phyloP scores from a whole-genome alignment of 2,329 filamentous ascomycete genomes.

The Pyricularia sp. region DNA sequence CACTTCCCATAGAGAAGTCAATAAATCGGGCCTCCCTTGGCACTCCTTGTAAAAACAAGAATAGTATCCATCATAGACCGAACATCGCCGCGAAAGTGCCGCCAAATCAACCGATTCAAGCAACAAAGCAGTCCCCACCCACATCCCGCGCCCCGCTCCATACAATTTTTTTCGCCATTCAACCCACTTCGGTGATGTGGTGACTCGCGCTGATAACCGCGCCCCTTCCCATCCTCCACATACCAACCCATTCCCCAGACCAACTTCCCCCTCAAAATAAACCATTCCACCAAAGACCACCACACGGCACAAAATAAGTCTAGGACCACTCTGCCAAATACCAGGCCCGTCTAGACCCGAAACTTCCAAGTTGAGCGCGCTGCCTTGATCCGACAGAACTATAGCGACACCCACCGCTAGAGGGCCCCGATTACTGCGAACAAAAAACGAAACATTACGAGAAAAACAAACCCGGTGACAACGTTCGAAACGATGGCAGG shows the following conservation, averaged over 20 bases:
- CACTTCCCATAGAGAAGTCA: neutral
- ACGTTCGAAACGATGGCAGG: constrained; percentile 12
- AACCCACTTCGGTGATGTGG: neutral
- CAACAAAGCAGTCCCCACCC: neutral
- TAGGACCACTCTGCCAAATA: neutral
- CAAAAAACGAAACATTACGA: neutral
- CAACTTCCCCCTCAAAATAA: neutral
- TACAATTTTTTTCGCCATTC: neutral
- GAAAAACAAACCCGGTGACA: neutral
- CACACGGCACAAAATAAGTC: neutral
- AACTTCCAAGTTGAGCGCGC: neutral
- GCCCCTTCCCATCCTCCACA: neutral
- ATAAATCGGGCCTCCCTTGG: neutral
- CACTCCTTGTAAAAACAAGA: neutral
- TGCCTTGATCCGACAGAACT: neutral
- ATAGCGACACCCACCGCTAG: neutral
- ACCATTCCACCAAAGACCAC: neutral
- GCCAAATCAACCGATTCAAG: neutral
- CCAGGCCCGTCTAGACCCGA: neutral
- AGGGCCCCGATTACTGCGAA: neutral
- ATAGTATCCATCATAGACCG: neutral
- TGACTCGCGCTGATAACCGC: neutral
- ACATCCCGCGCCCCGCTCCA: neutral
- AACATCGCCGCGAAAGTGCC: neutral
- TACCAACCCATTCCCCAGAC: neutral